Evolutionary conservation across 2,329 filamentous ascomycete species (phyloP).

Genomic region (Raffaelea arxii): DNA sequence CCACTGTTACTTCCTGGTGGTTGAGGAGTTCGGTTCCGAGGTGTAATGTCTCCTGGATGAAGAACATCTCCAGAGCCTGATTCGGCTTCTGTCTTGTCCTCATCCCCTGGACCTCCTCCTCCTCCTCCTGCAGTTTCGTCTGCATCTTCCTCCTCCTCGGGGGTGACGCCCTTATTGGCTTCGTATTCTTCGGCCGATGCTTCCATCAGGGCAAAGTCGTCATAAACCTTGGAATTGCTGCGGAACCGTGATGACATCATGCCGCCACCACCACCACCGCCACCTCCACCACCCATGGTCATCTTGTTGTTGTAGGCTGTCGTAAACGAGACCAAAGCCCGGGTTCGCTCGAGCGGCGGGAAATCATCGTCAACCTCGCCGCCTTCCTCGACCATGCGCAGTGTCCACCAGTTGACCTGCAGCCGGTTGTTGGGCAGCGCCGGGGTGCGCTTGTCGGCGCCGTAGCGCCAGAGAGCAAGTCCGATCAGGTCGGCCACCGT

Average conservation of each 20-base stretch:
- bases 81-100: background rate
- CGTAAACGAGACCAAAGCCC: conserved; percentile 67
- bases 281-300: conserved; percentile 22
- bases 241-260: conserved; percentile 50
- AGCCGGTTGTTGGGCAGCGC: conserved; percentile 53
- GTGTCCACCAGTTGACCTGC: conserved; percentile 73
- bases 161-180: conserved; percentile 60
- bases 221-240: conserved; percentile 68
- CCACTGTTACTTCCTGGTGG: background rate
- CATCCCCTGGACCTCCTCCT: background rate
- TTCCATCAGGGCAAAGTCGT: conserved; percentile 72
- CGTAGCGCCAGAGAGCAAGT: conserved; percentile 66
- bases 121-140: conserved; percentile 21
- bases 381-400: conserved; percentile 76
- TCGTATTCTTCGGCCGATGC: conserved; percentile 58
- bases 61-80: background rate
- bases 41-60: conserved; percentile 19
- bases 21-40: conserved; percentile 39
- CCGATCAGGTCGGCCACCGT: conserved; percentile 76
- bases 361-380: conserved; percentile 83
- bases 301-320: conserved; percentile 66
- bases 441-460: conserved; percentile 65
- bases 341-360: conserved; percentile 64
- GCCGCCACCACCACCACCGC: background rate
- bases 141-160: conserved; percentile 44